Conservation (phyloP, 75 land plant species). For the Adiantum capillusveneris region DNA sequence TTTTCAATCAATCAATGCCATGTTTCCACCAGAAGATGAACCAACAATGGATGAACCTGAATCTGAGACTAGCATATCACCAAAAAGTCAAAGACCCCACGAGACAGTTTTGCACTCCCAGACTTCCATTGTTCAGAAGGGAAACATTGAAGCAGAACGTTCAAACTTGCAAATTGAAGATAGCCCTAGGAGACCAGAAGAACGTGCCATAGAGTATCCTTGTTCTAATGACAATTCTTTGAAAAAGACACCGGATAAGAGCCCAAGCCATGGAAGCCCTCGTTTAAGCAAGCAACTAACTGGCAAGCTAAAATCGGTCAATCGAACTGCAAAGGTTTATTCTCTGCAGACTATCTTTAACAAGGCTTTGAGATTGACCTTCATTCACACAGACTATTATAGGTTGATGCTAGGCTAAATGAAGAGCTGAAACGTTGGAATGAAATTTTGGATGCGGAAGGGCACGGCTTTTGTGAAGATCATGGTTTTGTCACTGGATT, state of each 20-base stretch:
- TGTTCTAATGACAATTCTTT: too few species aligned
- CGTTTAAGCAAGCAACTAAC: constrained; percentile 57
- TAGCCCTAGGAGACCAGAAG: too few species aligned
- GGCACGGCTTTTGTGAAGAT: constrained; percentile 63
- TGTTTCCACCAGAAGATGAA: constrained; percentile 28
- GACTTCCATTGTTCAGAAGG: too few species aligned
- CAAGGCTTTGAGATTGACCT: too few species aligned
- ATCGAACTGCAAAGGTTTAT: constrained; percentile 79
- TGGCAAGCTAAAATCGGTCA: constrained; percentile 69
- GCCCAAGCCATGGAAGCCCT: constrained; percentile 35
- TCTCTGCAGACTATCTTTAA: too few species aligned
- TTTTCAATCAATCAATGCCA: constrained; percentile 35
- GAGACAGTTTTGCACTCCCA: too few species aligned
- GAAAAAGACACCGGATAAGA: not conserved
- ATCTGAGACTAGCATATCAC: not conserved
- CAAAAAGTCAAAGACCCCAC: too few species aligned
- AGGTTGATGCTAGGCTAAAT: constrained; percentile 63
- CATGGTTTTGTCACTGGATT: constrained; percentile 84
- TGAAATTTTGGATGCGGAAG: constrained; percentile 67
- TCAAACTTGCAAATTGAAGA: too few species aligned
- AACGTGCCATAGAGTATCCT: too few species aligned
- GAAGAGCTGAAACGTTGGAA: constrained; percentile 82
- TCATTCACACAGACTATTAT: not conserved
- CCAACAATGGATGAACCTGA: constrained; percentile 10
- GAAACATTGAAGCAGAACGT: too few species aligned